These are phyloP conservation scores for Nemophila menziesii DNA, from an alignment of 257 asterid genomes.

Conservation along the genomic window DNA sequence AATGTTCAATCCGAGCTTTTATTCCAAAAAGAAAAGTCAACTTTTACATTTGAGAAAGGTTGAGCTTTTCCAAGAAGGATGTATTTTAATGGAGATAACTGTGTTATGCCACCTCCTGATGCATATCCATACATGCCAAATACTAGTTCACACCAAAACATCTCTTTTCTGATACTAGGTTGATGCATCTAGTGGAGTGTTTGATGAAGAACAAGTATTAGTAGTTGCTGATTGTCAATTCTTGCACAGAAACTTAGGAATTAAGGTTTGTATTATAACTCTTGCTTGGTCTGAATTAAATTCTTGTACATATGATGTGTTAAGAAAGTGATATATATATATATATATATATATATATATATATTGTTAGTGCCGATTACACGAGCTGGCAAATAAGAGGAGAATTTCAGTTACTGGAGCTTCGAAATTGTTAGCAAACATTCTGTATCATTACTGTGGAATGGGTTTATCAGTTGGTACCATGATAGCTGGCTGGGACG, in stretches of 20 bases:
- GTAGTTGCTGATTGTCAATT: too few species aligned
- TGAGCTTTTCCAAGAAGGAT: background rate
- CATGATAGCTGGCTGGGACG: constrained; percentile 99
- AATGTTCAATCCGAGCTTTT: background rate
- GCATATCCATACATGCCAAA: background rate
- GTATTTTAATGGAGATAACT: background rate
- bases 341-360: too few species aligned
- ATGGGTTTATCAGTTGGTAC: constrained; percentile 96
- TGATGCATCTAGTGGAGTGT: too few species aligned
- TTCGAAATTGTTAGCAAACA: constrained; percentile 81
- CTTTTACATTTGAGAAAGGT: background rate
- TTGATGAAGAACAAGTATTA: too few species aligned
- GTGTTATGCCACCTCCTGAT: background rate
- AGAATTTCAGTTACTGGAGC: constrained; percentile 93
- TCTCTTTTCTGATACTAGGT: too few species aligned
- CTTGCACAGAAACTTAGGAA: too few species aligned
- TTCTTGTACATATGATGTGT: too few species aligned
- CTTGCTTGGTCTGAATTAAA: too few species aligned
- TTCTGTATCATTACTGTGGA: constrained; percentile 85
- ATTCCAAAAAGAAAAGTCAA: background rate
- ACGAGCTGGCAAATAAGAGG: constrained; percentile 91
- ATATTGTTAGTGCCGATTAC: constrained; percentile 90
- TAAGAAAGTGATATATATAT: too few species aligned
- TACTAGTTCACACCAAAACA: background rate
- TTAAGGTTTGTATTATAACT: too few species aligned